These are phyloP conservation scores for Termitomyces titanicus DNA, from an alignment of 768 basidiomycete genomes.

Conservation along the genomic window DNA sequence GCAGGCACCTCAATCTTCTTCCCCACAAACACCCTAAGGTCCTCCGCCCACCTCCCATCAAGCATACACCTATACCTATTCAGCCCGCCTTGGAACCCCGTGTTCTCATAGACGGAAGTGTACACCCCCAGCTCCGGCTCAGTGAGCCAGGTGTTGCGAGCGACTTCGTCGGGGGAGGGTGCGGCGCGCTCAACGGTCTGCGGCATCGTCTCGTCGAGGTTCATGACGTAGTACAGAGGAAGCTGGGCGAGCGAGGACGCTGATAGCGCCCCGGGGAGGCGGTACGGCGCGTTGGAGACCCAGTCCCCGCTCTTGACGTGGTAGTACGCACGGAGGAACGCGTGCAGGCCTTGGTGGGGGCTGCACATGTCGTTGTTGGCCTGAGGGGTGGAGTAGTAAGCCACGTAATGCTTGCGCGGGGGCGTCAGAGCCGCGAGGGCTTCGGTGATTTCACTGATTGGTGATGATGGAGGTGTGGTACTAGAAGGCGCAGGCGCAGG, in stretches of 20 bases:
- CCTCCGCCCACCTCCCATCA: slow-evolving; percentile 30
- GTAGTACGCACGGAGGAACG: slow-evolving; percentile 51
- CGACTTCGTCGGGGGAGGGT: slow-evolving; percentile 27
- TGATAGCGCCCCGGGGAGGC: slow-evolving; percentile 30
- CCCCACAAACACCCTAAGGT: slow-evolving; percentile 42
- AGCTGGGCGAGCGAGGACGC: slow-evolving; percentile 34
- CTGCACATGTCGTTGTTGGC: slow-evolving; percentile 44
- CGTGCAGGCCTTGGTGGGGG: slow-evolving; percentile 40
- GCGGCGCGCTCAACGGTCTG: slow-evolving; percentile 34
- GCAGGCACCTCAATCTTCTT: slow-evolving; percentile 48
- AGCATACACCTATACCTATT: slow-evolving; percentile 49
- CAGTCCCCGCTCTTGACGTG: slow-evolving; percentile 59
- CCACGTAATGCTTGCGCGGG: slow-evolving; percentile 55
- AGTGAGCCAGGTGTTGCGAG: slow-evolving; percentile 39
- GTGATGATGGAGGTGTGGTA: neutral
- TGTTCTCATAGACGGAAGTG: slow-evolving; percentile 36
- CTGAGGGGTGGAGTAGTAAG: slow-evolving; percentile 43
- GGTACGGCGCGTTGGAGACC: slow-evolving; percentile 36
- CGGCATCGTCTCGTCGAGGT: slow-evolving; percentile 48
- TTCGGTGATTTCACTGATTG: slow-evolving; percentile 12
- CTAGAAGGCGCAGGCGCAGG: no score
- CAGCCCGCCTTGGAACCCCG: slow-evolving; percentile 63
- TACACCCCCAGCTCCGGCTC: slow-evolving; percentile 48
- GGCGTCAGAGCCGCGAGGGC: slow-evolving; percentile 39
- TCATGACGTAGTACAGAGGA: slow-evolving; percentile 65